Evolutionary conservation across 2,329 filamentous ascomycete genomes (phyloP), one percentile per base, ranked within the genome.

Genomic region (Curvularia lunata): DNA sequence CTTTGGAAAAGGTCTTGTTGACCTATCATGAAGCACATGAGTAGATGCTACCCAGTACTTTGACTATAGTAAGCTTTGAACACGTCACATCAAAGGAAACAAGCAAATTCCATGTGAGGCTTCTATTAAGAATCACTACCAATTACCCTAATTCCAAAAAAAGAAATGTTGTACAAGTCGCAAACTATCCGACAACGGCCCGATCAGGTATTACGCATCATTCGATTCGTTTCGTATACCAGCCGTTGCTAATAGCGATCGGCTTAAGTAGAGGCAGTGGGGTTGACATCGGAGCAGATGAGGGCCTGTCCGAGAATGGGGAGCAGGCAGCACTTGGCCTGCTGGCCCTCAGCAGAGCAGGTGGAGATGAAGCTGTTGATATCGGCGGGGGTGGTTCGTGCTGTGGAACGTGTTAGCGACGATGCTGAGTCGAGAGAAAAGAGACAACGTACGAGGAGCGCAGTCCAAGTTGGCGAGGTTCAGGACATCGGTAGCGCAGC

Each of bases 401-500:
- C 77, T 79, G 56, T n/a, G 10, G 10, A 7, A 12, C 1, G 2
- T 43, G 65, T 73, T 59, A 73, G 59, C 25, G 32, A 54, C 28
- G 2, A n/a, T 34, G n/a, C 16, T 27, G 0, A 27, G 5, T 8
- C 27, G 10, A 21, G 30, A 48, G 16, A 12, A 25, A 5, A 42
- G 9, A 25, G n/a, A 51, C 45, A 16, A 78, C 83, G 65, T 77
- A 86, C 85, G 84, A 56, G 76, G 71, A 18, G 67, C 75, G 72
- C 86, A 89, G 78, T 88, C 78, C 23, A 87, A 77, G 71, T 85
- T 77, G 3, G 82, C 84, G 56, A 87, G 61, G 58, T 84, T 82
- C 38, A 88, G 81, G 32, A 88, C 80, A 63, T 88, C 84, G 23
- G 85, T 86, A 13, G 85, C 83, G 70, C 86, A 89, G 80, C 86